phyloP scores from a whole-genome alignment of 257 asterid genomes.

The Fraxinus cuspidata region DNA sequence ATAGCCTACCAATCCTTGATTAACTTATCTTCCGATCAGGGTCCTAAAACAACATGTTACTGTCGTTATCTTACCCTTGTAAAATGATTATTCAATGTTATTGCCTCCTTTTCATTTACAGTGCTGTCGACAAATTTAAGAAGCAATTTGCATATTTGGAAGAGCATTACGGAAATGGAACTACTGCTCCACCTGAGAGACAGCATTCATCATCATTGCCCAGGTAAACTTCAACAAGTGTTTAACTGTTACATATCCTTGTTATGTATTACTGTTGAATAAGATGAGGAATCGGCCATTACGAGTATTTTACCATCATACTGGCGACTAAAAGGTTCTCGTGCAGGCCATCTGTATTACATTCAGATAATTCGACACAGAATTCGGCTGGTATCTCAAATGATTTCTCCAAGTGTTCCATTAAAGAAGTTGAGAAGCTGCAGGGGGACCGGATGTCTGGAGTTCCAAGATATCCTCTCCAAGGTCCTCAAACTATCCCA shows the following conservation, averaged over 20 bases:
- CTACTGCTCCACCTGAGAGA: slow-evolving; percentile 85
- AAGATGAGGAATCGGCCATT: not conserved
- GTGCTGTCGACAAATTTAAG: slow-evolving; percentile 98
- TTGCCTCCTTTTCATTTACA: slow-evolving; percentile 27
- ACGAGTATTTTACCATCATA: not conserved
- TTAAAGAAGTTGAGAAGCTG: slow-evolving; percentile 69
- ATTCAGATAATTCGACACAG: slow-evolving; percentile 62
- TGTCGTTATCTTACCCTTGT: not conserved
- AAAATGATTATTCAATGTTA: not conserved
- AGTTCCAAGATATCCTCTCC: slow-evolving; percentile 76
- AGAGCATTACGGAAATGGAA: slow-evolving; percentile 82
- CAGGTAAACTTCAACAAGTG: slow-evolving; percentile 42
- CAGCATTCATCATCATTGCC: slow-evolving; percentile 96
- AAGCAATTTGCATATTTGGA: slow-evolving; percentile 93
- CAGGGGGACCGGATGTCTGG: slow-evolving; percentile 50
- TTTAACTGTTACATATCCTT: not conserved
- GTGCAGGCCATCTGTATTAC: slow-evolving; percentile 71
- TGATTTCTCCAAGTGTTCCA: slow-evolving; percentile 71
- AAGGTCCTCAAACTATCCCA: slow-evolving; percentile 77
- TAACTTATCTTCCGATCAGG: not conserved
- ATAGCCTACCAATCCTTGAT: not conserved
- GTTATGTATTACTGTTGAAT: not conserved
- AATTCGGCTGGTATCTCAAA: slow-evolving; percentile 53
- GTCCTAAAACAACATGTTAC: not conserved
- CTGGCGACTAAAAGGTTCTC: slow-evolving; percentile 24